Evolutionary conservation across 176 grass and related monocot species (phyloP), one percentile per base, ranked within the genome.

Genomic region (Dendrocalamus sinicus): DNA sequence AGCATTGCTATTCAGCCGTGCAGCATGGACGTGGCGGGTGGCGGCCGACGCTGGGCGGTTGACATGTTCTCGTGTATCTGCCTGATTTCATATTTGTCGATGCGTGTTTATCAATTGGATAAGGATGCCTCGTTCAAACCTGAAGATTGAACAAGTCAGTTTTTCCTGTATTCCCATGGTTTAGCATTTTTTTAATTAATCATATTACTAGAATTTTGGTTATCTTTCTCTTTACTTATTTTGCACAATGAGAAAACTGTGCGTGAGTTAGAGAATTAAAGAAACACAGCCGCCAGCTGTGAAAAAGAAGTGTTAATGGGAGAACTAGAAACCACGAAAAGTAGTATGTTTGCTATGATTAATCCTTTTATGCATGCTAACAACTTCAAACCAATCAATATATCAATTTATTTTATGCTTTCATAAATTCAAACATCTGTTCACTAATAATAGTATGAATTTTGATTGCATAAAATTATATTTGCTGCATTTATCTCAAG

Each of bases 161-260:
- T 77, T 62, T 86, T 67, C 55, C 63, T 16, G 6, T 54, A 26
- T 26, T 79, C 5, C 82, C 66, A 9, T 70, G 72, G 13, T 43
- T 63, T 85, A 30, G 55, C 76, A 30, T 71, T 82, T 80, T 77
- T 85, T 84, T 26, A 26, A 63, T 72, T 43, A 24, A 1, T 12
- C 40, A 70, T 89, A 30, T 59, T 72, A 9, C 7, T 24, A 81
- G 22, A 55, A 68, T 67, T 86, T 40, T 84, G 37, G 60, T 80
- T 57, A 24, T 63, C 22, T 46, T 51, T 40, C 50, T 48, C 16
- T 55, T 0, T 52, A 53, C 87, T 23, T 63, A 76, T 22, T 86
- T 77, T 51, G 16, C 88, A 95, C 93, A 75, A 89, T 84, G 91
- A 95, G 81, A 98, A 95, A 77, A 94, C 51, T 88, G 73, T 66